Percentiles rank a stretch among this genome's conserved stretches.
phyloP scores from a whole-genome alignment of 345 rosid species.

The Syzygium oleosum region DNA sequence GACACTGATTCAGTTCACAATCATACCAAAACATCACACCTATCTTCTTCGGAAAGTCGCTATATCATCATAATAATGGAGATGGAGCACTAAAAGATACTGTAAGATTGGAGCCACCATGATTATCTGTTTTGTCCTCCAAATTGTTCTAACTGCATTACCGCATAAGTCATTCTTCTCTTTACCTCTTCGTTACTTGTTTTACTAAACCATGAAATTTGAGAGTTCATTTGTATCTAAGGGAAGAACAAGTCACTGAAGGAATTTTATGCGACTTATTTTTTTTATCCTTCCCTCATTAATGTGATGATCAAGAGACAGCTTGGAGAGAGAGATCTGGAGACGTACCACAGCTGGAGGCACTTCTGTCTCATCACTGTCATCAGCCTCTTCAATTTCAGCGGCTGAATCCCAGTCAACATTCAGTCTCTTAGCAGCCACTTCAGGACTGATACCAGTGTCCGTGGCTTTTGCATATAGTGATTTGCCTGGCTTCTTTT shows the following conservation, averaged over 20 bases:
- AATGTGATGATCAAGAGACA: background rate
- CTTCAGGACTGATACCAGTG: slow-evolving; percentile 72
- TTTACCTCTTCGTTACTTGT: background rate
- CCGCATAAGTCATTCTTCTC: background rate
- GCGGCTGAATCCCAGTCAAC: slow-evolving; percentile 96
- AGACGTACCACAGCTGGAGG: slow-evolving; percentile 67
- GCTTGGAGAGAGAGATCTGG: background rate
- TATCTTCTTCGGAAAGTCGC: background rate
- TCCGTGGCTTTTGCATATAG: slow-evolving; percentile 78
- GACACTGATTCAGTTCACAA: background rate
- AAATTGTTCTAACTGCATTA: background rate
- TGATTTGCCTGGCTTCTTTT: slow-evolving; percentile 60
- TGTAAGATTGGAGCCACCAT: background rate
- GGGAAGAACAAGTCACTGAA: background rate
- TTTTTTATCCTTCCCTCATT: background rate
- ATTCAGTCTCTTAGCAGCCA: slow-evolving; percentile 85
- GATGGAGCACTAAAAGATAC: background rate
- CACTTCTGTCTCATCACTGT: slow-evolving; percentile 47
- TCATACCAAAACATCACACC: background rate
- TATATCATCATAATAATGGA: background rate
- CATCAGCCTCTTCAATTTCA: slow-evolving; percentile 56
- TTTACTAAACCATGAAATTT: background rate
- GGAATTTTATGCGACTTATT: background rate
- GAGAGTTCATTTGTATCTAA: background rate
- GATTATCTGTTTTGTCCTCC: background rate